Percentiles rank a stretch among this genome's conserved stretches.
These are phyloP conservation scores for Debaryomycetaceae sp. DNA, from an alignment of 1,139 yeast species.

Conservation along the genomic window DNA sequence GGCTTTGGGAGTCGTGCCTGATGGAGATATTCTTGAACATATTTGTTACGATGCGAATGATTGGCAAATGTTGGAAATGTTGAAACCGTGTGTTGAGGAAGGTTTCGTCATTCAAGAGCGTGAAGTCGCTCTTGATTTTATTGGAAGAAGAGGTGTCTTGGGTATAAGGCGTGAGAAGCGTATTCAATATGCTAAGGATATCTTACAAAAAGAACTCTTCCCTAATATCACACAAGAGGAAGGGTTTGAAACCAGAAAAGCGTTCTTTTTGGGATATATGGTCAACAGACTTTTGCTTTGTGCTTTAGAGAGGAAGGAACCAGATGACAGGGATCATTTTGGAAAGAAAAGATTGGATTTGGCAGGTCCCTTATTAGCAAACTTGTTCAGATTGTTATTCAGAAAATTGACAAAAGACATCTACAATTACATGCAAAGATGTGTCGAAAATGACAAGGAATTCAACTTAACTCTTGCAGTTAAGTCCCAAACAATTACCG, in stretches of 20 bases:
- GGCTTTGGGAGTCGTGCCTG: constrained; percentile 98
- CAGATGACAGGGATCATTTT: constrained; percentile 98
- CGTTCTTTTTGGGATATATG: constrained; percentile 96
- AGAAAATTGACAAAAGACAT: constrained; percentile 92
- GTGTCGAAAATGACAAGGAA: constrained; percentile 96
- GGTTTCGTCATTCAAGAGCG: constrained; percentile 97
- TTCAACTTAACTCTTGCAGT: constrained; percentile 95
- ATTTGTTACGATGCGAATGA: constrained; percentile 96
- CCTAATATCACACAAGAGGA: constrained; percentile 98
- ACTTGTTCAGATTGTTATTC: constrained; percentile 89
- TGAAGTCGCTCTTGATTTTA: constrained; percentile 95
- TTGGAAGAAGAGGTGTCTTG: constrained; percentile 95
- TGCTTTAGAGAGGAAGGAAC: constrained; percentile 96
- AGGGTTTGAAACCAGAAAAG: constrained; percentile 95
- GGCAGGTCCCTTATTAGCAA: constrained; percentile 96
- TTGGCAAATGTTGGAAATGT: constrained; percentile 99
- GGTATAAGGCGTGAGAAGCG: constrained; percentile 98
- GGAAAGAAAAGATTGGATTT: constrained; percentile 97
- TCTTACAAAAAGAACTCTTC: constrained; percentile 88
- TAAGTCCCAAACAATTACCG: constrained; percentile 93
- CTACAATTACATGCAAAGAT: constrained; percentile 97
- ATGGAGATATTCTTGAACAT: constrained; percentile 97
- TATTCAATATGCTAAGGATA: constrained; percentile 95
- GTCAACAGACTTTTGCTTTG: constrained; percentile 90
- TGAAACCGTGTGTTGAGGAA: constrained; percentile 98